phyloP scores from a whole-genome alignment of 148 eudicot genomes.

The Heliosperma pusillum region DNA sequence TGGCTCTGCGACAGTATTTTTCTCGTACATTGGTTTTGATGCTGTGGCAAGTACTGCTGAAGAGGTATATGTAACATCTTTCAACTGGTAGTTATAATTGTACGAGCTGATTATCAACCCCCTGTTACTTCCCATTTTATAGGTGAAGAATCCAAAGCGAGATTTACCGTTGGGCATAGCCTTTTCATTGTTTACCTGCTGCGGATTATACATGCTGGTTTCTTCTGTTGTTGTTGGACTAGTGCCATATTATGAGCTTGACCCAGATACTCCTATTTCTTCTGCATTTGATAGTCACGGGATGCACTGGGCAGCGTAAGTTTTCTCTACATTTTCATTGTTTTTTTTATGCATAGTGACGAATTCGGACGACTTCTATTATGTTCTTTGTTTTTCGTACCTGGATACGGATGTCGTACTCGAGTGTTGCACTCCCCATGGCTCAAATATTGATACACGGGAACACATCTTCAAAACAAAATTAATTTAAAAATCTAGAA shows the following conservation, averaged over 20 bases:
- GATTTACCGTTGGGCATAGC: slow-evolving; percentile 94
- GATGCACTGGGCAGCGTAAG: slow-evolving; percentile 98
- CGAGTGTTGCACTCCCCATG: too few species aligned
- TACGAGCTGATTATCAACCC: not conserved
- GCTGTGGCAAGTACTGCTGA: slow-evolving; percentile 97
- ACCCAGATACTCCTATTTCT: slow-evolving; percentile 93
- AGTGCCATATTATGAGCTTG: slow-evolving; percentile 87
- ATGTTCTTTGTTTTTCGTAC: not conserved
- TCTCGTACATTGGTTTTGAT: slow-evolving; percentile 93
- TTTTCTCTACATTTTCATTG: slow-evolving; percentile 13
- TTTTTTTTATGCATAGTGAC: not conserved
- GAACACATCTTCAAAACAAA: too few species aligned
- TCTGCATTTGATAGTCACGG: slow-evolving; percentile 91
- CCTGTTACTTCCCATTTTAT: slow-evolving; percentile 11
- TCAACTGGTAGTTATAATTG: not conserved
- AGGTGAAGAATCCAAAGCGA: slow-evolving; percentile 94
- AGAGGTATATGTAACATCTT: slow-evolving; percentile 47
- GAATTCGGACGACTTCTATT: not conserved
- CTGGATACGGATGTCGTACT: too few species aligned
- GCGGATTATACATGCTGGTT: slow-evolving; percentile 86
- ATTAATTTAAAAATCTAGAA: too few species aligned
- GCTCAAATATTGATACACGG: too few species aligned
- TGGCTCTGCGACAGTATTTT: slow-evolving; percentile 94
- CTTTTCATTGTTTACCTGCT: slow-evolving; percentile 70
- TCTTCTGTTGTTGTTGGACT: slow-evolving; percentile 89